Evolutionary conservation across 139 green algal species (phyloP), one percentile per base, ranked within the genome.

Genomic region (Chlamydomonas schloesseri): DNA sequence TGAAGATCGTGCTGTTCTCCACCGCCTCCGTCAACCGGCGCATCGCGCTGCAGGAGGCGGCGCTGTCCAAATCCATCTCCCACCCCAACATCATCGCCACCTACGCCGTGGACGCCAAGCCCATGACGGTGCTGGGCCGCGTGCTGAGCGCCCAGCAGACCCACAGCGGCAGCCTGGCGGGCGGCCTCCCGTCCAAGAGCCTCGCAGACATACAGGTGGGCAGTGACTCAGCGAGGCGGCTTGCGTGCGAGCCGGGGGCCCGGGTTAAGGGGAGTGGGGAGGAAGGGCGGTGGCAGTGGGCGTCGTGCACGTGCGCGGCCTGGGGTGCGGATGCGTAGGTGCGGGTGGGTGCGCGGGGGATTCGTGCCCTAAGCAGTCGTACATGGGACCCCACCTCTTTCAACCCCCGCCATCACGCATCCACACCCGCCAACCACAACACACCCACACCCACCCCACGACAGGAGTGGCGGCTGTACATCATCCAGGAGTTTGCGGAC

Each of bases 401-500:
- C 6, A 5, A 50, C 42, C 42, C 42, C 42, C n/a, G n/a, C n/a
- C n/a, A n/a, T 50, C 42, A 5, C 42, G 8, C 42, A 13, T 8
- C 42, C 42, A 50, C 8, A 50, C 42, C 42, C 42, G 5, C 42
- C 42, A n/a, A n/a, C n/a, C n/a, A n/a, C n/a, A n/a, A n/a, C n/a
- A 50, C 42, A 50, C 42, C 42, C 42, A 50, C 42, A 50, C 42
- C 42, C 42, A 50, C 20, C 5, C 42, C 55, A n/a, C n/a, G 8
- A 9, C 70, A 82, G 82, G 82, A 88, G 31, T 88, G 82, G 82
- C 62, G 73, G 73, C 50, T 88, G 71, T 88, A 88, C 71, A 88
- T 88, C 33, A 88, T 90, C 50, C 86, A 90, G 73, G 86, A 90
- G 79, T 90, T 84, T 71, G 89, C 82, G 53, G 81, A 89, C 67